Percentiles rank a stretch among this genome's conserved stretches.
Evolutionary conservation across 2,329 filamentous ascomycete species (phyloP).

Genomic region (Nothophaeocryptopus gaeumannii): DNA sequence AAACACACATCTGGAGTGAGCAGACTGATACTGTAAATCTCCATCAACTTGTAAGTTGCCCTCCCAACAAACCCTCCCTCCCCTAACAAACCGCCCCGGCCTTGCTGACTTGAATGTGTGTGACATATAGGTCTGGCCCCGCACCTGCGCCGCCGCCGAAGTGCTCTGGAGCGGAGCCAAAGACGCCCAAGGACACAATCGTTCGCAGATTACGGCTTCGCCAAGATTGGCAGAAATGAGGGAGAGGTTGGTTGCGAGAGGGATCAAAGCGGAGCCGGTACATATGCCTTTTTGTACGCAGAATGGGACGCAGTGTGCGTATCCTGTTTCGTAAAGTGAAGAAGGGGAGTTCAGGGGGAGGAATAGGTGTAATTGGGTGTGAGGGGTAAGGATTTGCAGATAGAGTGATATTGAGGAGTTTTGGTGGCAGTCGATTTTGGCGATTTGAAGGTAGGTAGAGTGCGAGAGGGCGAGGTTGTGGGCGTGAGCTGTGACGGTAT

Average conservation of each 20-base stretch:
- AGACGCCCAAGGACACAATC: slow-evolving; percentile 63
- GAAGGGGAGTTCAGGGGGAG: background rate
- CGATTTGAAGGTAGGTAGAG: too few relatives aligned
- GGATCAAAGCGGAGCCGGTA: slow-evolving; percentile 63
- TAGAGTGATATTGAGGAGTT: slow-evolving; percentile 52
- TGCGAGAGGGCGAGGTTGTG: too few relatives aligned
- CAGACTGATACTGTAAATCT: slow-evolving; percentile 72
- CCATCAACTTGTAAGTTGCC: slow-evolving; percentile 55
- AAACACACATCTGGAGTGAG: slow-evolving; percentile 79
- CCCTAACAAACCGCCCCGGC: background rate
- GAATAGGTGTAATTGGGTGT: slow-evolving; percentile 48
- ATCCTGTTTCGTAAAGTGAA: slow-evolving; percentile 1
- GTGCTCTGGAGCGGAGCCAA: slow-evolving; percentile 74
- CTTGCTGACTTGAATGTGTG: slow-evolving; percentile 1
- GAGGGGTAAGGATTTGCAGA: slow-evolving; percentile 80
- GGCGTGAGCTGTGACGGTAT: too few relatives aligned
- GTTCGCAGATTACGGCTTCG: slow-evolving; percentile 67
- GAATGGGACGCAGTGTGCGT: slow-evolving; percentile 51
- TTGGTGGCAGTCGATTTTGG: too few relatives aligned
- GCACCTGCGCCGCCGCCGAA: slow-evolving; percentile 70
- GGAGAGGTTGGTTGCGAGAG: slow-evolving; percentile 68
- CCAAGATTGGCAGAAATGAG: slow-evolving; percentile 72
- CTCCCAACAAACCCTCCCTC: background rate
- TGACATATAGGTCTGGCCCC: slow-evolving; percentile 62
- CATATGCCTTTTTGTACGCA: slow-evolving; percentile 73